Base-by-base conservation (phyloP, 2,329 filamentous ascomycete genomes). In the Talaromyces sp. region DNA sequence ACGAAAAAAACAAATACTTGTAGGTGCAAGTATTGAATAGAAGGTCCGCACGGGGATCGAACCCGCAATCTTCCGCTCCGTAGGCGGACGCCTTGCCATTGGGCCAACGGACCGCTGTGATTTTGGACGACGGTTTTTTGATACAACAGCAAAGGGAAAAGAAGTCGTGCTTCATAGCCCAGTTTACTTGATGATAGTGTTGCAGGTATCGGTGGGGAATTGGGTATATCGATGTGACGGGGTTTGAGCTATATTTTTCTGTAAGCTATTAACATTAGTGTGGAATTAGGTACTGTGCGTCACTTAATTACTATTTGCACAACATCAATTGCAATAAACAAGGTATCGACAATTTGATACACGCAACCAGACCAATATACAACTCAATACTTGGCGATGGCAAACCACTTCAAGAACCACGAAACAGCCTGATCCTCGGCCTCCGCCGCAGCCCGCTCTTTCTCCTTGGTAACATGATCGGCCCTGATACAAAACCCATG, bases 401-500 rank as follows among this genome's bases (percentile, higher is more conserved):
- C 54, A 54, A 54, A 54, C 11, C 48, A 46, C 43, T 51, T 57
- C 27, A 46, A 29, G 19, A 61, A 61, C 59, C 62, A 70, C 24
- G 61, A 65, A 54, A 70, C 48, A 14, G 66, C 66, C 52, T 70
- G 68, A 17, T 68, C 62, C 56, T 72, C 70, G 2, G 69, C 63
- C 46, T 72, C 67, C 14, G 54, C 46, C 0, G 67, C 66, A 55
- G 71, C 68, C 46, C 60, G 64, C 14, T 62, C 62, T 17, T 64
- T 61, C 60, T 68, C 65, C 19, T 66, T 60, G 27, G 65, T 41
- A 41, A 63, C 51, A 14, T 63, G 54, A 63, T 71, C 68, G 9
- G 65, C 67, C 38, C 69, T 61, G 14, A 72, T 65, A 32, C 67
- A 67, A 59, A 71, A 72, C 19, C 69, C 69, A 61, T 72, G 69